Percentiles rank a stretch among this genome's conserved stretches.
Conservation (phyloP, 495 filamentous ascomycete genomes). For the Aspergillus funiculosus region DNA sequence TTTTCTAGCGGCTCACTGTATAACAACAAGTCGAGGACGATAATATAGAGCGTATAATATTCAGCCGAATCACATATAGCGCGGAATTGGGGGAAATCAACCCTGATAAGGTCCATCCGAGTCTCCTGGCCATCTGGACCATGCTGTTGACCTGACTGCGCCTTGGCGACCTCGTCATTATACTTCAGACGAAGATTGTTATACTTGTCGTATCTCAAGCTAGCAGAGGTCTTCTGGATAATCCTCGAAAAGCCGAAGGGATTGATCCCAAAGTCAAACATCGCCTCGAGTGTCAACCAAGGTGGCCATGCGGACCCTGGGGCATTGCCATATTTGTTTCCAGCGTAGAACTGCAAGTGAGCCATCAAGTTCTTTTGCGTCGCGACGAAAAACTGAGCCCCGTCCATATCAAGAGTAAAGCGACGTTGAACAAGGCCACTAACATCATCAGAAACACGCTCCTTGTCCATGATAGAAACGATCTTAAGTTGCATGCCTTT, state of each 20-base stretch:
- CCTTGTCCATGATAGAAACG: constrained; percentile 95
- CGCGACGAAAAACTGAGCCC: constrained; percentile 95
- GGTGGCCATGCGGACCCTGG: constrained; percentile 87
- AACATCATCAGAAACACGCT: constrained; percentile 83
- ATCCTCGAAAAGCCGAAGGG: constrained; percentile 95
- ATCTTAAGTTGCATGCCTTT: constrained; percentile 97
- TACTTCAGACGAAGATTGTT: constrained; percentile 96
- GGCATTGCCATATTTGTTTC: constrained; percentile 83
- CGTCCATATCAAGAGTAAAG: constrained; percentile 90
- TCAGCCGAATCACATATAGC: constrained; percentile 93
- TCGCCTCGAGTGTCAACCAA: constrained; percentile 95
- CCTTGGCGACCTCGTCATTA: constrained; percentile 82
- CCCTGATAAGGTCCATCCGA: constrained; percentile 90
- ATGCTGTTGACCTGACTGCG: constrained; percentile 33
- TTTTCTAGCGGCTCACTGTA: constrained; percentile 96
- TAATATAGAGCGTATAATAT: constrained; percentile 96
- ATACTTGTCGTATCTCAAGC: constrained; percentile 93
- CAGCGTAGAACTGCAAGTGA: constrained; percentile 86
- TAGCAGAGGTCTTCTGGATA: constrained; percentile 90
- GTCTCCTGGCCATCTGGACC: constrained; percentile 52
- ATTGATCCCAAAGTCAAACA: constrained; percentile 89
- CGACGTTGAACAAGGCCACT: constrained; percentile 91
- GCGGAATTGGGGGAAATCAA: constrained; percentile 88
- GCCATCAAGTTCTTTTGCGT: constrained; percentile 81
- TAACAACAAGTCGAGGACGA: constrained; percentile 87